phyloP scores from a whole-genome alignment of 139 green algal genomes.

The Edaphochlamys debaryana region DNA sequence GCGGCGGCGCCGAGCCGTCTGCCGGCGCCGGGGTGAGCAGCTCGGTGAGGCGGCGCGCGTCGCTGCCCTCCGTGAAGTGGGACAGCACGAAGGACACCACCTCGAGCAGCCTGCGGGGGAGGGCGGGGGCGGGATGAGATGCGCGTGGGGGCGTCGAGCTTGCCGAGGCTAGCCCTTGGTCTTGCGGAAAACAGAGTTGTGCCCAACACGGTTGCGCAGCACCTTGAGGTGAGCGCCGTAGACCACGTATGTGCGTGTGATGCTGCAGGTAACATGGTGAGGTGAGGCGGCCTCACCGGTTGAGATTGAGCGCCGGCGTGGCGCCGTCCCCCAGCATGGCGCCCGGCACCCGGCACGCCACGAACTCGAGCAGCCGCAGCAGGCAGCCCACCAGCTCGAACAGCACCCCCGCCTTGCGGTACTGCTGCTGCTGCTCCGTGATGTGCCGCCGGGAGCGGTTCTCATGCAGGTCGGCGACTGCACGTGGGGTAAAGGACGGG shows the following conservation, averaged over 20 bases:
- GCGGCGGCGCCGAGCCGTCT: background rate
- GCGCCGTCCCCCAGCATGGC: background rate
- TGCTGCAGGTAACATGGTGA: too few species aligned
- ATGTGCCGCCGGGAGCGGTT: slow-evolving; percentile 20
- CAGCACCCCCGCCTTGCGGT: slow-evolving; percentile 64
- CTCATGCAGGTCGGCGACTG: slow-evolving; percentile 27
- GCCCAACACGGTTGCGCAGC: too few species aligned
- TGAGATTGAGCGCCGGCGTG: slow-evolving; percentile 24
- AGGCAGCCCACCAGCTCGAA: slow-evolving; percentile 82
- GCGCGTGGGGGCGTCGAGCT: background rate
- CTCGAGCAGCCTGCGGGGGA: slow-evolving; percentile 70
- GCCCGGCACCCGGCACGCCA: slow-evolving; percentile 54
- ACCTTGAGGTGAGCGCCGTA: too few species aligned
- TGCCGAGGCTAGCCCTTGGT: background rate
- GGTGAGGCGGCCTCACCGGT: slow-evolving; percentile 8
- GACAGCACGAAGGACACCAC: slow-evolving; percentile 81
- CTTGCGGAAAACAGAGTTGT: too few species aligned
- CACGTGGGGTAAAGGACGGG: background rate
- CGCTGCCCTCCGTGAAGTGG: slow-evolving; percentile 70
- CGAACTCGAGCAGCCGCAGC: slow-evolving; percentile 83
- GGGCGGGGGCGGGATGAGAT: too few species aligned
- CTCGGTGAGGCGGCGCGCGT: slow-evolving; percentile 54
- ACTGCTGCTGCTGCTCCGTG: slow-evolving; percentile 50
- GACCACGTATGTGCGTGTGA: too few species aligned
- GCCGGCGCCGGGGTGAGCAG: slow-evolving; percentile 30